Base-by-base conservation (phyloP, 768 basidiomycete species). In the Mycena haematopus region DNA sequence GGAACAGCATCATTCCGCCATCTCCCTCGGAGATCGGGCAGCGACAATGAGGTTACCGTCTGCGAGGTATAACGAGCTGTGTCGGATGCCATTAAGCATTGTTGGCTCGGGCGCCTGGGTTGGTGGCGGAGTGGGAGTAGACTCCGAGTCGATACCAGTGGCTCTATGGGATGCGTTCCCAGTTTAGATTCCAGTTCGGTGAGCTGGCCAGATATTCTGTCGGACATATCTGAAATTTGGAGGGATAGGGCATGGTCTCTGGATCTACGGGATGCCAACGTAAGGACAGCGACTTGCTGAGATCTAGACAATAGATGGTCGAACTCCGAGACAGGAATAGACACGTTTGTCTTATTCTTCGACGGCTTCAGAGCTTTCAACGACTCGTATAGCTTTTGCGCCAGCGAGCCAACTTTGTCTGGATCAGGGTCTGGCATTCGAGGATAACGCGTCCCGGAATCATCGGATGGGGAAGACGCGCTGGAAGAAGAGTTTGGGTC, bases 1-100 rank as follows among this genome's bases (percentile, higher is more conserved):
- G 65, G 44, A 68, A 68, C 19, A 68, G 29, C 31, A 60, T 27
- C 4, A 60, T 60, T 19, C 63, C 53, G 10, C 49, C n/a, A n/a
- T n/a, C n/a, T n/a, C n/a, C 52, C 25, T 46, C 52, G 24, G 54
- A 33, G 33, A 50, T 31, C 25, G 60, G 25, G 72, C 73, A 21
- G 70, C 73, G 21, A 76, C 59, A 14, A 76, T 70, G 44, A 75
- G 65, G 58, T 73, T 75, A 24, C 75, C 75, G 57, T 76, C 75
- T 31, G 69, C 64, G 54, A 69, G 71, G 63, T 75, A 76, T 6
- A 76, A 69, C 17, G 68, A 50, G 36, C 29, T 38, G 51, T 65
- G 63, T 9, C 63, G 53, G 45, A 1, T 69, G 69, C 58, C 75
- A 67, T 24, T 55, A 44, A 49, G 56, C 11, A 40, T 19, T 14